Conservation (phyloP, 805 yeast species). For the Starmerella cellae region DNA sequence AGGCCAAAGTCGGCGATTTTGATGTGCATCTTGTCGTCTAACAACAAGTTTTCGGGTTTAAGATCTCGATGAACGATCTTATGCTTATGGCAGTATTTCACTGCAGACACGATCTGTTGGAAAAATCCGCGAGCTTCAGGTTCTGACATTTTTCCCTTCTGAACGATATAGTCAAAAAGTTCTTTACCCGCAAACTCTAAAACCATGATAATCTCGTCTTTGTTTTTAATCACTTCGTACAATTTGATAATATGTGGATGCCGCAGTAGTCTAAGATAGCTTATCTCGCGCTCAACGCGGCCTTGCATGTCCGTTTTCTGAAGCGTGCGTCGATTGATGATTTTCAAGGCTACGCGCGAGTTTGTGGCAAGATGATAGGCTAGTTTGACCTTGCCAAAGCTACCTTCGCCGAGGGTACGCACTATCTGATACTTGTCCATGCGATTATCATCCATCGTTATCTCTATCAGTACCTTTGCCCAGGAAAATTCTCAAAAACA, state of each 20-base stretch:
- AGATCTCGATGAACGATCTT: constrained; percentile 93
- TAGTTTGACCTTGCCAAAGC: constrained; percentile 88
- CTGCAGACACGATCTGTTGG: constrained; percentile 93
- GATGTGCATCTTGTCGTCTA: constrained; percentile 82
- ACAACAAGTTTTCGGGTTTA: constrained; percentile 82
- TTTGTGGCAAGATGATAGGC: constrained; percentile 85
- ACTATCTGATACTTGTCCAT: constrained; percentile 90
- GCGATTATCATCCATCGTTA: constrained; percentile 28
- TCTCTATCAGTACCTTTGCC: too few species aligned
- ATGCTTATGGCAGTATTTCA: constrained; percentile 90
- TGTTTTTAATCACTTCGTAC: constrained; percentile 88
- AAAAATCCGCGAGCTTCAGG: constrained; percentile 84
- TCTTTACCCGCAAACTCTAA: constrained; percentile 96
- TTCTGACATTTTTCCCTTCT: constrained; percentile 84
- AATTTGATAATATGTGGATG: constrained; percentile 94
- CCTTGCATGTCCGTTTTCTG: constrained; percentile 97
- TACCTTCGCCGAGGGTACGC: constrained; percentile 89
- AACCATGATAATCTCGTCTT: constrained; percentile 93
- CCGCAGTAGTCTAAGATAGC: constrained; percentile 71
- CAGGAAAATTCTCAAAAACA: too few species aligned
- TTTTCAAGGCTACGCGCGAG: constrained; percentile 82
- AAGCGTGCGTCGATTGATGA: constrained; percentile 79
- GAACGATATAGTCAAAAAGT: constrained; percentile 87
- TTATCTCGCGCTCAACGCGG: constrained; percentile 84
- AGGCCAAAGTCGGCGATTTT: constrained; percentile 94